phyloP scores from a whole-genome alignment of 176 grass and related monocot genomes.

The Microstegium vimineum region DNA sequence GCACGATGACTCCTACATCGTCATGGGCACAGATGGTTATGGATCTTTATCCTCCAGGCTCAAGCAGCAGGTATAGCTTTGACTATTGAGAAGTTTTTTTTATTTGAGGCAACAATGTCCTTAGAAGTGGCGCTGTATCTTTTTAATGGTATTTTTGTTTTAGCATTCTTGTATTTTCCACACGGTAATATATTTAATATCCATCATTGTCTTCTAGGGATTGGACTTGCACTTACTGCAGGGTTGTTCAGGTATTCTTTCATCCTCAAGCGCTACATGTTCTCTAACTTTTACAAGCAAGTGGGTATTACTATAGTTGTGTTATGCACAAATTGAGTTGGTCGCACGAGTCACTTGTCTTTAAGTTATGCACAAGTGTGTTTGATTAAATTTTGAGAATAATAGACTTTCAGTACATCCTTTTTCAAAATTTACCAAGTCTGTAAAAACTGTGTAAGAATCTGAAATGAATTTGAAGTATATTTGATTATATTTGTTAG shows the following conservation, averaged over 20 bases:
- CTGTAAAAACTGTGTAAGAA: not conserved
- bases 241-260: slow-evolving; percentile 67
- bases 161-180: slow-evolving; percentile 11
- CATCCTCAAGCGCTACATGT: slow-evolving; percentile 3
- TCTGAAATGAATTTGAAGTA: not conserved
- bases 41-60: slow-evolving; percentile 76
- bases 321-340: slow-evolving; percentile 17
- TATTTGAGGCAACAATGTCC: not conserved
- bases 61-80: slow-evolving; percentile 62
- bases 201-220: slow-evolving; percentile 60
- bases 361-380: not conserved
- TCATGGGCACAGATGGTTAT: slow-evolving; percentile 66
- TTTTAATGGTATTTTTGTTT: not conserved
- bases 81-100: not conserved
- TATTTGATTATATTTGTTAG: slow-evolving; percentile 1
- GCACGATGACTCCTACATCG: slow-evolving; percentile 28
- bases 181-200: slow-evolving; percentile 16
- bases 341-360: not conserved
- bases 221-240: slow-evolving; percentile 92
- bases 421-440: not conserved
- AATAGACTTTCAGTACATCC: not conserved
- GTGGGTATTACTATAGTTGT: not conserved
- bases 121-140: not conserved
- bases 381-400: not conserved
- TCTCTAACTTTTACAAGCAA: slow-evolving; percentile 1